Evolutionary conservation across 441 rosid species (phyloP).

Genomic region (Hypseocharis bilobata): DNA sequence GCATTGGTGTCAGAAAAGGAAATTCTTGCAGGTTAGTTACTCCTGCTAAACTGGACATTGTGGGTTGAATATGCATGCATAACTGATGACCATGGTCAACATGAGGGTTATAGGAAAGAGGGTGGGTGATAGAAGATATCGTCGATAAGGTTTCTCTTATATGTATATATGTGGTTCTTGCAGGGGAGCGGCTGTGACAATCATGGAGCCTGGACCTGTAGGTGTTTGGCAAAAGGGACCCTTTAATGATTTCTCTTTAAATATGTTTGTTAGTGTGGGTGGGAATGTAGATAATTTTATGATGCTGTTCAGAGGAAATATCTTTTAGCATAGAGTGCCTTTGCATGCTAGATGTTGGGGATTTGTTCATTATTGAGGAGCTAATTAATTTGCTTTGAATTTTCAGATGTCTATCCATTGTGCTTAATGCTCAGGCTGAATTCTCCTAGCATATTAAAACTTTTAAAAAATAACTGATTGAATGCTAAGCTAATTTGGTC

Average conservation of each 20-base stretch:
- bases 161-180: constrained; percentile 95
- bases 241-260: constrained; percentile 34
- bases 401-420: constrained; percentile 50
- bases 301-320: constrained; percentile 4
- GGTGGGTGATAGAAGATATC: constrained; percentile 44
- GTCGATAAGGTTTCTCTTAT: constrained; percentile 86
- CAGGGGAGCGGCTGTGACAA: constrained; percentile 86
- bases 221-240: constrained; percentile 63
- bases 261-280: constrained; percentile 33
- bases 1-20: constrained; percentile 97
- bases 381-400: constrained; percentile 50
- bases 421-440: constrained; percentile 38
- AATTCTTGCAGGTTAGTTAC: constrained; percentile 87
- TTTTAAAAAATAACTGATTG: constrained; percentile 17
- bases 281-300: constrained; percentile 31
- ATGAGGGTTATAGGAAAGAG: constrained; percentile 39
- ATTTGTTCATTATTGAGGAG: constrained; percentile 18
- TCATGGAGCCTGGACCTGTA: constrained; percentile 92
- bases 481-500: constrained; percentile 3
- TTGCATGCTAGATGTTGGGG: constrained; percentile 25
- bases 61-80: constrained; percentile 35
- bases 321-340: constrained; percentile 3
- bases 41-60: constrained; percentile 18
- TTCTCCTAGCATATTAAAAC: constrained; percentile 23
- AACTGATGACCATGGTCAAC: constrained; percentile 36